phyloP scores from a whole-genome alignment of 2,329 filamentous ascomycete species.

The Bipolaris cookei region DNA sequence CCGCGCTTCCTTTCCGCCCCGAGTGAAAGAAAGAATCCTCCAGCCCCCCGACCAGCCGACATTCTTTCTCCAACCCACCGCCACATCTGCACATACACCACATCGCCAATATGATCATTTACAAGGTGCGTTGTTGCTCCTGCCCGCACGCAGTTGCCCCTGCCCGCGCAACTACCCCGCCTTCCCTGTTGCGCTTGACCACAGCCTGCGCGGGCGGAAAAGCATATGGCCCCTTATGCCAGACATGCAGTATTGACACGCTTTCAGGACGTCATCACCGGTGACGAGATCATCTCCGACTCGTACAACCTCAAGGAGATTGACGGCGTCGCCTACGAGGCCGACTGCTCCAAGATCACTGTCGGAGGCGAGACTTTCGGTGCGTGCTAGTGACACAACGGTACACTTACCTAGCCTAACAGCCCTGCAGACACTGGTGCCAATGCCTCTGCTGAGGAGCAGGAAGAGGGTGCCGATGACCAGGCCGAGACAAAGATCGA shows the following conservation, averaged over 20 bases:
- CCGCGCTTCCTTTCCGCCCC: conserved; percentile 24
- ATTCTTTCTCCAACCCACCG: conserved; percentile 15
- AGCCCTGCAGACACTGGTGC: conserved; percentile 75
- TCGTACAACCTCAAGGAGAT: conserved; percentile 84
- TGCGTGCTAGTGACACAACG: conserved; percentile 52
- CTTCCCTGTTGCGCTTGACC: conserved; percentile 25
- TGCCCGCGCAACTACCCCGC: conserved; percentile 38
- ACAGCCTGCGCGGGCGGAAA: conserved; percentile 13
- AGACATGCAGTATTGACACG: conserved; percentile 19
- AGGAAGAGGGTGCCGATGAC: conserved; percentile 77
- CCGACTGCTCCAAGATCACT: conserved; percentile 88
- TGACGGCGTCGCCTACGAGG: conserved; percentile 83
- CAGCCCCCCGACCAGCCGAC: conserved; percentile 19
- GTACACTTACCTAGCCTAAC: conserved; percentile 7
- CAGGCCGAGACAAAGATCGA: conserved; percentile 80
- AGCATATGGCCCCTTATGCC: conserved; percentile 4
- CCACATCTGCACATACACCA: conserved; percentile 7
- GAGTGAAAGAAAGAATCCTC: conserved; percentile 22
- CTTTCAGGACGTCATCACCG: conserved; percentile 82
- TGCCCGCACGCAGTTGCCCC: conserved; percentile 18
- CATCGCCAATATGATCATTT: conserved; percentile 60
- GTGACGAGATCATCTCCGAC: conserved; percentile 96
- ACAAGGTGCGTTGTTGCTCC: conserved; percentile 55
- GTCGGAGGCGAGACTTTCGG: conserved; percentile 76
- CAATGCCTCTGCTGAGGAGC: conserved; percentile 95